A percentile compares a stretch with the other conserved stretches of the same genome.
phyloP scores from a whole-genome alignment of 805 yeast genomes.

The Lipomyces chichibuensis region DNA sequence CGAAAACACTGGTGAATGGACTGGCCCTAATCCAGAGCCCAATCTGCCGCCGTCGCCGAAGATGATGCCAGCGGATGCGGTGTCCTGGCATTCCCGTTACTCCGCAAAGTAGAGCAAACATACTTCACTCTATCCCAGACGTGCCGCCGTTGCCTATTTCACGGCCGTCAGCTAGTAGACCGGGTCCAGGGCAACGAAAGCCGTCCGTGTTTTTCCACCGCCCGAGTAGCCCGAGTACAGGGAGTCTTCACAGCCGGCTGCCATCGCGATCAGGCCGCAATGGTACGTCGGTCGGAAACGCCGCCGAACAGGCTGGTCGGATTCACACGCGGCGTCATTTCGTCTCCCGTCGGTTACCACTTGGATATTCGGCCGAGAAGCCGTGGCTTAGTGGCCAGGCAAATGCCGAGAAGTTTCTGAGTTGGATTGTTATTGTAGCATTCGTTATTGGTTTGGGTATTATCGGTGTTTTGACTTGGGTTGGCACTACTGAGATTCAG shows the following conservation, averaged over 20 bases:
- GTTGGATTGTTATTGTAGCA: slow-evolving; percentile 12
- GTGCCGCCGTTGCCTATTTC: not conserved
- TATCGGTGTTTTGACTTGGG: slow-evolving; percentile 27
- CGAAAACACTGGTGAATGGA: not conserved
- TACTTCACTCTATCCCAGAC: not conserved
- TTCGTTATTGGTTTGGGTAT: slow-evolving; percentile 16
- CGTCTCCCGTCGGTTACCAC: slow-evolving; percentile 28
- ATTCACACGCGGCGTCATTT: slow-evolving; percentile 17
- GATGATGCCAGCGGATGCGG: not conserved
- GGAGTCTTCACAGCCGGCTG: not conserved
- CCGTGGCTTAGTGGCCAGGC: slow-evolving; percentile 28
- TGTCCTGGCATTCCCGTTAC: not conserved
- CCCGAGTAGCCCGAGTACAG: not conserved
- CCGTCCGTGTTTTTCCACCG: slow-evolving; percentile 12
- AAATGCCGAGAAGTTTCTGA: slow-evolving; percentile 14
- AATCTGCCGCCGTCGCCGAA: not conserved
- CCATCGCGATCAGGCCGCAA: not conserved
- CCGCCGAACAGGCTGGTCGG: slow-evolving; percentile 9
- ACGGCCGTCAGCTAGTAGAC: not conserved
- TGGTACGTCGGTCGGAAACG: not conserved
- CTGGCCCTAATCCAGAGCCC: not conserved
- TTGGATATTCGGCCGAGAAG: slow-evolving; percentile 26
- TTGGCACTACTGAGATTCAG: slow-evolving; percentile 24
- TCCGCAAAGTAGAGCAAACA: not conserved
- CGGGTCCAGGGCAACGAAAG: not conserved